These are phyloP conservation scores for Trichoderma aggressivum DNA, from an alignment of 2,329 filamentous ascomycete genomes.

Conservation along the genomic window DNA sequence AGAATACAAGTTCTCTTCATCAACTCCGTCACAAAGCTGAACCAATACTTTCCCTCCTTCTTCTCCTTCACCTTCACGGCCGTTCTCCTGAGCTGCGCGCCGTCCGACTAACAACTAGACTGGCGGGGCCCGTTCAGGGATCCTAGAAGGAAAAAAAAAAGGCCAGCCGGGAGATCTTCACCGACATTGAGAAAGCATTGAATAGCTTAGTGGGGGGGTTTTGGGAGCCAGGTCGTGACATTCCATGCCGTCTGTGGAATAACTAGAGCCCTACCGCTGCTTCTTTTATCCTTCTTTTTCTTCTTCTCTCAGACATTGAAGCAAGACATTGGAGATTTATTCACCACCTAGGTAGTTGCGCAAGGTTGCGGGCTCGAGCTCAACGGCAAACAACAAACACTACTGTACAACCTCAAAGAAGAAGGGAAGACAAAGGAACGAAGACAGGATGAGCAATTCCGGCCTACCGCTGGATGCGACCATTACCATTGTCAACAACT, in stretches of 20 bases:
- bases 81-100: constrained; percentile 16
- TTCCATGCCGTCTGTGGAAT: not conserved
- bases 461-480: constrained; percentile 59
- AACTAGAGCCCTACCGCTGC: not conserved
- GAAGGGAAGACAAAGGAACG: not conserved
- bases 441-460: not conserved
- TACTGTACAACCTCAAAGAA: not conserved
- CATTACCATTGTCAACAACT: constrained; percentile 85
- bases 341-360: no score
- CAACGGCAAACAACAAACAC: not conserved
- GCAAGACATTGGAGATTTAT: not conserved
- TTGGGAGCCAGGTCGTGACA: not conserved
- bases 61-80: not conserved
- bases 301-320: not conserved
- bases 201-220: constrained; percentile 13
- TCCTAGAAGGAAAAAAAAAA: constrained; percentile 4
- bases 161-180: constrained; percentile 20
- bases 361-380: not conserved
- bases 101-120: constrained; percentile 2
- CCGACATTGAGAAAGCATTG: constrained; percentile 19
- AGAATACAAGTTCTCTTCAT: no score
- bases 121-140: constrained; percentile 19
- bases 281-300: not conserved
- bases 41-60: not conserved
- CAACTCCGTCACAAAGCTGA: not conserved